These are phyloP conservation scores for Adansonia gregorii DNA, from an alignment of 441 rosid species.

Conservation along the genomic window DNA sequence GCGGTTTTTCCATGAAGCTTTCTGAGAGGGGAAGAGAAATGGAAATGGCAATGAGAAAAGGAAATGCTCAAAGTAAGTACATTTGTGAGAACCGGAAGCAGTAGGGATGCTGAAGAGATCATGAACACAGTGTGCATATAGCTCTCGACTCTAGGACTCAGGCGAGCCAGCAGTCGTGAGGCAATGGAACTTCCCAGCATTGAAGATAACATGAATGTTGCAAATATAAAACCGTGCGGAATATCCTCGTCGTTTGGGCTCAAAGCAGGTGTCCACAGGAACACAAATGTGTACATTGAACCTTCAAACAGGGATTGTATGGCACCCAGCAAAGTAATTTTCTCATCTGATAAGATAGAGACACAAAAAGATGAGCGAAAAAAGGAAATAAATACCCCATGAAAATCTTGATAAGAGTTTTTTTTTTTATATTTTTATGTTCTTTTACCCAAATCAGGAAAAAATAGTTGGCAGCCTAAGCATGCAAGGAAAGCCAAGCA, in stretches of 20 bases:
- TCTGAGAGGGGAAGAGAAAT: too few relatives aligned
- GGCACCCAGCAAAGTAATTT: constrained; percentile 66
- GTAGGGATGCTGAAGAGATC: neutral
- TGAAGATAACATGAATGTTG: constrained; percentile 94
- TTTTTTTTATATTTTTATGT: too few relatives aligned
- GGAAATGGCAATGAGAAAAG: neutral
- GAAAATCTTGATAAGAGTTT: too few relatives aligned
- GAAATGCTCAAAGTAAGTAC: neutral
- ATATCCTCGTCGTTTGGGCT: too few relatives aligned
- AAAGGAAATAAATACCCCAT: neutral
- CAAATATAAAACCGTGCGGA: constrained; percentile 61
- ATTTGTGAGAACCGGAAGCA: constrained; percentile 11
- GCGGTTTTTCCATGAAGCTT: too few relatives aligned
- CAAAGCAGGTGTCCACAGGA: too few relatives aligned
- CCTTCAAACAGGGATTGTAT: too few relatives aligned
- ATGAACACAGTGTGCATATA: constrained; percentile 82
- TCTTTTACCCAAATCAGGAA: too few relatives aligned
- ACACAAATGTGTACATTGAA: too few relatives aligned
- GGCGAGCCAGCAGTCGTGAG: constrained; percentile 79
- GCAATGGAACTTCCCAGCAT: constrained; percentile 98
- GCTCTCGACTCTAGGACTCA: constrained; percentile 80
- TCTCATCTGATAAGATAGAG: constrained; percentile 63
- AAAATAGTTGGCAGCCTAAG: neutral
- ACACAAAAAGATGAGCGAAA: neutral
- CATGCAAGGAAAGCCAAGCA: neutral